Percentiles rank a stretch among this genome's conserved stretches.
These are phyloP conservation scores for Alternaria hordeiaustralica DNA, from an alignment of 2,329 filamentous ascomycete species.

Conservation along the genomic window DNA sequence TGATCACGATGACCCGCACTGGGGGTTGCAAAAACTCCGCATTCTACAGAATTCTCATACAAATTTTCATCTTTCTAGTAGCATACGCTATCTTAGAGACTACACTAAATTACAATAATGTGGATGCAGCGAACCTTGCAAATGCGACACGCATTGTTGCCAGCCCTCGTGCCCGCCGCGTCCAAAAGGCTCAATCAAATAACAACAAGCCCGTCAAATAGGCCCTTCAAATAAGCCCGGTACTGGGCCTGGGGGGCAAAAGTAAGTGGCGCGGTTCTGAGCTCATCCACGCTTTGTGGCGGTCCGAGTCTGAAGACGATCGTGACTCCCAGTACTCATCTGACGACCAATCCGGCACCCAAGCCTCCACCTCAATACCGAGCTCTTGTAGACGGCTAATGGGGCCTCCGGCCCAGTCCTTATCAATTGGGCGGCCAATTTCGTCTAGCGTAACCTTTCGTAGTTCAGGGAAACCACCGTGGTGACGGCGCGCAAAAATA, in stretches of 20 bases:
- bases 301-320: background rate
- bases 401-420: background rate
- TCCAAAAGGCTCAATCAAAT: background rate
- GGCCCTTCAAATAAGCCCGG: background rate
- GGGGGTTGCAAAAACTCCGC: background rate
- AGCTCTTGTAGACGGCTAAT: background rate
- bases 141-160: background rate
- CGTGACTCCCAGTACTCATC: background rate
- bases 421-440: background rate
- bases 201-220: too few species aligned
- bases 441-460: background rate
- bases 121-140: background rate
- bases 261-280: background rate
- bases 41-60: background rate
- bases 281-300: background rate
- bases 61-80: background rate
- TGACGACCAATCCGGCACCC: background rate
- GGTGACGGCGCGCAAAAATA: background rate
- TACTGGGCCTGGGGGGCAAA: background rate
- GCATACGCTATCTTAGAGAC: background rate
- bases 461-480: background rate
- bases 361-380: background rate
- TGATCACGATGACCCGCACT: background rate
- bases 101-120: background rate
- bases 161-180: background rate